A percentile compares a stretch with the other conserved stretches of the same genome.
Evolutionary conservation across 495 filamentous ascomycete genomes (phyloP).

Genomic region (Lophium mytilinum): DNA sequence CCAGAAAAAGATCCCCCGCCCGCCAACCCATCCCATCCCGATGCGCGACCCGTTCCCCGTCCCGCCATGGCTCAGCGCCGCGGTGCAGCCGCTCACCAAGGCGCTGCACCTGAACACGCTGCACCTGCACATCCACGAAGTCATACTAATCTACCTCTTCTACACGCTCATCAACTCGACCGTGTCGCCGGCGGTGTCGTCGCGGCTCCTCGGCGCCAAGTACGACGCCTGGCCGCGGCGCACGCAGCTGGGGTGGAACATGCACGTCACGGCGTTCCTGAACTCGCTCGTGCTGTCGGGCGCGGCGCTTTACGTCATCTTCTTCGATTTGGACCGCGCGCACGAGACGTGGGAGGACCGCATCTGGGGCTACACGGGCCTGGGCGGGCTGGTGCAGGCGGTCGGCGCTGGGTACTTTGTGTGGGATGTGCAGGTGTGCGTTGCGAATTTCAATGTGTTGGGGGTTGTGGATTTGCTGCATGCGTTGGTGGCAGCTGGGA

Average conservation of each 20-base stretch:
- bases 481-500: background rate
- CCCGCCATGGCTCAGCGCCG: constrained; percentile 2
- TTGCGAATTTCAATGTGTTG: constrained; percentile 2
- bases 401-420: constrained; percentile 21
- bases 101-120: constrained; percentile 7
- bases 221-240: constrained; percentile 12
- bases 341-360: constrained; percentile 14
- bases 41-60: constrained; percentile 17
- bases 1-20: background rate
- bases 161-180: constrained; percentile 14
- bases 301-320: constrained; percentile 16
- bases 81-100: constrained; percentile 8
- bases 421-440: constrained; percentile 16
- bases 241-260: constrained; percentile 20
- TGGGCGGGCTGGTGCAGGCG: constrained; percentile 16
- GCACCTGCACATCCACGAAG: constrained; percentile 17
- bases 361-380: constrained; percentile 18
- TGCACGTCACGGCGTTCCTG: constrained; percentile 20
- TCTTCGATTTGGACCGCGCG: constrained; percentile 4
- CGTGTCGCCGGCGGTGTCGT: constrained; percentile 12
- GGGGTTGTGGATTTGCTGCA: constrained; percentile 11
- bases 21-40: background rate
- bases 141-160: constrained; percentile 10
- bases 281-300: constrained; percentile 12
- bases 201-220: constrained; percentile 1